Conservation (phyloP, 495 filamentous ascomycete genomes). For the Penicillium coprophilum region DNA sequence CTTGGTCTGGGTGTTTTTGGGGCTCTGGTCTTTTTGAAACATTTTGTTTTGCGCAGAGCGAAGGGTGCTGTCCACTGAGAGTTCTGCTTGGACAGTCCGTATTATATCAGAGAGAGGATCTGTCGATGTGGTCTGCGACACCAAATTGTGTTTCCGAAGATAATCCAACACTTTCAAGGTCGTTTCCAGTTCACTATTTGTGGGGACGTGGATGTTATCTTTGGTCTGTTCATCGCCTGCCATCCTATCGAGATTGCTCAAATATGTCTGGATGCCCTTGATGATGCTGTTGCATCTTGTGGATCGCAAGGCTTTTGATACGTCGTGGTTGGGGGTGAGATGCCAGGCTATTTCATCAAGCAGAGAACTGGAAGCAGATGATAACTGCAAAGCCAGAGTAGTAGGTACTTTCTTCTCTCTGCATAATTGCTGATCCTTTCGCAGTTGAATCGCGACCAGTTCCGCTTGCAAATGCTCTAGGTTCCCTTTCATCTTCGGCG, state of each 20-base stretch:
- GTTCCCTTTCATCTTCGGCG: too few relatives aligned
- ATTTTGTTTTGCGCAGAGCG: conserved; percentile 4
- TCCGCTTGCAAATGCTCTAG: conserved; percentile 6
- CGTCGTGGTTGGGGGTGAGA: conserved; percentile 20
- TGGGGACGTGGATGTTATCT: conserved; percentile 18
- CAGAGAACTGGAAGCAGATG: conserved; percentile 7
- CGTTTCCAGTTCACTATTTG: conserved; percentile 15
- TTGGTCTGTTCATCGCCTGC: conserved; percentile 1
- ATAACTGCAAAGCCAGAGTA: conserved; percentile 24
- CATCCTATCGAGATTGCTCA: conserved; percentile 23
- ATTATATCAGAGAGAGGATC: conserved; percentile 27
- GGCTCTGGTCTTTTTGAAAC: not conserved
- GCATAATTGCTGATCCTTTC: conserved; percentile 28
- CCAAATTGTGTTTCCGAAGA: conserved; percentile 12
- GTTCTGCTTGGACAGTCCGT: conserved; percentile 13
- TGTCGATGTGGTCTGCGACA: conserved; percentile 9
- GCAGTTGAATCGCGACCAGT: conserved; percentile 21
- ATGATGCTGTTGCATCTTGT: conserved; percentile 32
- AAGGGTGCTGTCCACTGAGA: conserved; percentile 15
- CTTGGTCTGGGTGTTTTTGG: conserved; percentile 3
- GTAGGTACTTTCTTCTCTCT: conserved; percentile 23
- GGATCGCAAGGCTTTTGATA: conserved; percentile 13
- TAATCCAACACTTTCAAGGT: conserved; percentile 33
- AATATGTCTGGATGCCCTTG: conserved; percentile 30
- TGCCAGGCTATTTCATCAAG: conserved; percentile 24